phyloP scores from a whole-genome alignment of 495 filamentous ascomycete genomes.

The Penicilliopsis zonata region DNA sequence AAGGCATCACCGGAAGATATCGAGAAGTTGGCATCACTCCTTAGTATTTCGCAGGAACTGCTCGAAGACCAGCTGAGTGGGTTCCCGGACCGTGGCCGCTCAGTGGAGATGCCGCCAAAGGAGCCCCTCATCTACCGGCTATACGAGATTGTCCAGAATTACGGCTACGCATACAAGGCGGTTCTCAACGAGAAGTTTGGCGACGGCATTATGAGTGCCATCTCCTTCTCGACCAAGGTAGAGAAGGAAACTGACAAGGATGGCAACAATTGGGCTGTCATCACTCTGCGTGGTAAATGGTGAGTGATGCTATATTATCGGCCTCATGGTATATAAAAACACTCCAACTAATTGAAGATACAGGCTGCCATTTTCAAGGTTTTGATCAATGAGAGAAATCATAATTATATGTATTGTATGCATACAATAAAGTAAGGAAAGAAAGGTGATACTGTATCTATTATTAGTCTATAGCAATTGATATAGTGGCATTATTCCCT shows the following conservation, averaged over 20 bases:
- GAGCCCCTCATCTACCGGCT: slow-evolving; percentile 91
- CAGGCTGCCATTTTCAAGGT: slow-evolving; percentile 54
- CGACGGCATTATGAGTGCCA: slow-evolving; percentile 97
- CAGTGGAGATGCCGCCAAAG: slow-evolving; percentile 83
- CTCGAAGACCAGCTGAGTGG: slow-evolving; percentile 54
- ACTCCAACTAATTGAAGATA: slow-evolving; percentile 7
- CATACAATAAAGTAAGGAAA: too few species aligned
- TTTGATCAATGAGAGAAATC: slow-evolving; percentile 16
- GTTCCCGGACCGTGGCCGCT: slow-evolving; percentile 74
- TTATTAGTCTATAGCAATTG: too few species aligned
- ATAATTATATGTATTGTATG: not conserved
- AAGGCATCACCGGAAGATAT: slow-evolving; percentile 71
- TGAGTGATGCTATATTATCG: slow-evolving; percentile 20
- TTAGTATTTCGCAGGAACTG: slow-evolving; percentile 45
- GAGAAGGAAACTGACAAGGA: slow-evolving; percentile 89
- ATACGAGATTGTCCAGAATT: slow-evolving; percentile 97
- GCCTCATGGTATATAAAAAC: not conserved
- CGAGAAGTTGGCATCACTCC: slow-evolving; percentile 51
- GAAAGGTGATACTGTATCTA: not conserved
- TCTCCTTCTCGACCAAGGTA: slow-evolving; percentile 84
- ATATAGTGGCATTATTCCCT: too few species aligned
- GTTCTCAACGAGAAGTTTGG: slow-evolving; percentile 98
- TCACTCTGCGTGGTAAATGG: slow-evolving; percentile 93
- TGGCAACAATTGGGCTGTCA: slow-evolving; percentile 76
- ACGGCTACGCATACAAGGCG: slow-evolving; percentile 94